Evolutionary conservation across 225 moss, liverwort and hornwort species (phyloP), one percentile per base, ranked within the genome.

Genomic region (Takakia lepidozioides): DNA sequence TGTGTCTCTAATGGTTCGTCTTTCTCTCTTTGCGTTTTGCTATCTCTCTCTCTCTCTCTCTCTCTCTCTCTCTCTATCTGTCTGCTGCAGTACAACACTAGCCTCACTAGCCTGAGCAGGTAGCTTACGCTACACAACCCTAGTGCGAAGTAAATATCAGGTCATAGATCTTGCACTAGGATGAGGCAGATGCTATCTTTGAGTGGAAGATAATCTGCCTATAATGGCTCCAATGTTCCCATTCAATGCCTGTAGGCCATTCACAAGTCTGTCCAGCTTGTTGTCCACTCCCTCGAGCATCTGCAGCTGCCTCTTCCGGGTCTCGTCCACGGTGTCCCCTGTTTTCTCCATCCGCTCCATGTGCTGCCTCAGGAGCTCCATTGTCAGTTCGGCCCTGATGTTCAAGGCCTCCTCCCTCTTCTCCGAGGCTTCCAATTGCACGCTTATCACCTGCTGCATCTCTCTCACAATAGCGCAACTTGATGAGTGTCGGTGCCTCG

Each of bases 201-300:
- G 56, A 5, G 13, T 49, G 46, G 76, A 62, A 16, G 81, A 65
- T 15, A 81, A 59, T 69, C 81, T 81, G 26, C 65, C 54, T 7
- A 81, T 76, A 19, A 81, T 72, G 30, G 81, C 72, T 10, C 76
- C 76, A 2, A 81, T 76, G 41, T 69, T 81, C 8, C 72, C 69
- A 23, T 76, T 81, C 46, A 81, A 29, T n/a, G 72, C 60, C 4
- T 68, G 65, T 1, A 81, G 54, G 0, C 81, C 81, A 2, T 66
- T 68, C 50, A 81, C 72, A 24, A 81, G 72, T 28, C 81, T 56
- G 63, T 81, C 81, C 10, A 81, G 71, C 63, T 81, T 81, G 52
- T 72, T 81, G 41, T 81, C 81, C 29, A 81, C 76, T 20, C 81
- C 81, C 59, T 81, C 75, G 7, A 81, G 68, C 81, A 81, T 75